These are phyloP conservation scores for Sporothrix brunneoviolacea DNA, from an alignment of 2,329 filamentous ascomycete species.

Conservation along the genomic window DNA sequence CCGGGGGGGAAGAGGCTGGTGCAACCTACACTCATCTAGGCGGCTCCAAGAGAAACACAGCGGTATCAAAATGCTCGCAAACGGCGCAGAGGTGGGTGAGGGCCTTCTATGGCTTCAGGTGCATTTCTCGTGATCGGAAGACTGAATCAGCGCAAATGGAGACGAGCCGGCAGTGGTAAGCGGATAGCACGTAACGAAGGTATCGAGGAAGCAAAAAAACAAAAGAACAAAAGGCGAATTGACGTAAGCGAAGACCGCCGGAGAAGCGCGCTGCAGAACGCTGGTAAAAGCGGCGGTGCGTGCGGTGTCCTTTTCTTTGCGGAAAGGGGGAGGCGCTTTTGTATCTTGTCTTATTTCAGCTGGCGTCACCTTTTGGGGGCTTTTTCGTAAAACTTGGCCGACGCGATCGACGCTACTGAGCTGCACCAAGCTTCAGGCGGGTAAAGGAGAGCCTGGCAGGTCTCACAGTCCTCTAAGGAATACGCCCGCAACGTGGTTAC, in stretches of 20 bases:
- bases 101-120: background rate
- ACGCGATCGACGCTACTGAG: no score
- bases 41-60: background rate
- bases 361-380: no score
- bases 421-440: no score
- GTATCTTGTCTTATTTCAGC: no score
- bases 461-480: no score
- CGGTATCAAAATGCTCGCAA: background rate
- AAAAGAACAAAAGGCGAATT: background rate
- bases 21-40: slow-evolving; percentile 12
- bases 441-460: no score
- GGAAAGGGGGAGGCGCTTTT: no score
- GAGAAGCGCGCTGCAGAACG: background rate
- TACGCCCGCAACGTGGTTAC: no score
- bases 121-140: background rate
- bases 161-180: background rate
- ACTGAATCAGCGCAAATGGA: background rate
- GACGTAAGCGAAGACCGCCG: background rate
- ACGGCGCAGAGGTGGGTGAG: background rate
- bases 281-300: background rate
- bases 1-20: background rate
- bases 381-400: no score
- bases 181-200: background rate
- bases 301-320: no score
- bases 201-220: background rate